Evolutionary conservation across 2,329 filamentous ascomycete species (phyloP).

Genomic region (Atkinsonella texensis): DNA sequence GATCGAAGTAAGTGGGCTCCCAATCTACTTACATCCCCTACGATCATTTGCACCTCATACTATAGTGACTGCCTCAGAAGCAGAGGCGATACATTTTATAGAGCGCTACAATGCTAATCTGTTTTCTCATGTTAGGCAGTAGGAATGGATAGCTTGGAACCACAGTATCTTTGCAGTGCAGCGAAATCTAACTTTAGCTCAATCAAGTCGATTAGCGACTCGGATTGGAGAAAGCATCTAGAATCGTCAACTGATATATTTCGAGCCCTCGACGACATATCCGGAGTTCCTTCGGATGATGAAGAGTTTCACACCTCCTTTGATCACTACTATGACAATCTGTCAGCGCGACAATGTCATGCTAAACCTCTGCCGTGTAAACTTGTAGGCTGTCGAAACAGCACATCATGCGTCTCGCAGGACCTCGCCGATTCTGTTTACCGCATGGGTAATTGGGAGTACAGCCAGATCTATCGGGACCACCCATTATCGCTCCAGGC

Average conservation of each 20-base stretch:
- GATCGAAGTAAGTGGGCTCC: constrained; percentile 25
- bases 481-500: constrained; percentile 48
- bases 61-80: too few relatives aligned
- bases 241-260: constrained; percentile 43
- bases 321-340: constrained; percentile 79
- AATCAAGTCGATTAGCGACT: constrained; percentile 32
- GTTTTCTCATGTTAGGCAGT: constrained; percentile 23
- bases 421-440: constrained; percentile 57
- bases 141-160: constrained; percentile 61
- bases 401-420: constrained; percentile 48
- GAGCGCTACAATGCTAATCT: not conserved
- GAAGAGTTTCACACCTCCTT: constrained; percentile 56
- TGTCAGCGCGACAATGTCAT: constrained; percentile 70
- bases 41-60: too few relatives aligned
- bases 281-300: constrained; percentile 45
- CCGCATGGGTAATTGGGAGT: constrained; percentile 69
- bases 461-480: constrained; percentile 66
- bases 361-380: constrained; percentile 60
- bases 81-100: too few relatives aligned
- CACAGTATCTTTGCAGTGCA: constrained; percentile 52
- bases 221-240: constrained; percentile 53
- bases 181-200: constrained; percentile 29
- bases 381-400: constrained; percentile 30
- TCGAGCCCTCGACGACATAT: constrained; percentile 50
- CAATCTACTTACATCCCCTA: not conserved